A percentile compares a stretch with the other conserved stretches of the same genome.
These are phyloP conservation scores for Strobilomyces echinocephalus DNA, from an alignment of 768 basidiomycete species.

Conservation along the genomic window DNA sequence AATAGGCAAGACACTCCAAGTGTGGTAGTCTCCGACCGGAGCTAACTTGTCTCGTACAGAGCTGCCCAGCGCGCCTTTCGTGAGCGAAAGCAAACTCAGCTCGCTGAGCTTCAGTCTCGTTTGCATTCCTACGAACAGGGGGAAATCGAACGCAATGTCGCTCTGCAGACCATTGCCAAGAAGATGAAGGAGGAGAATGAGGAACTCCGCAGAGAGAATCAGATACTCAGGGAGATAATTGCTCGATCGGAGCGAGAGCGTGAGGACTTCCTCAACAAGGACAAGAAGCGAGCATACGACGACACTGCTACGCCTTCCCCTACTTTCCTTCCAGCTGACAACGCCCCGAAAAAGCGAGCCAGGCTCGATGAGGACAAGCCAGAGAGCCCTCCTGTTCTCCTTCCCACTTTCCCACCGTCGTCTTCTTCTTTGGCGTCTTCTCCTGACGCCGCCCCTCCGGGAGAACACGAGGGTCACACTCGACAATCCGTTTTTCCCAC, in stretches of 20 bases:
- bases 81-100: conserved; percentile 84
- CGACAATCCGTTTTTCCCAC: conserved; percentile 28
- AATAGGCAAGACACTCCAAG: conserved; percentile 49
- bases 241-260: conserved; percentile 38
- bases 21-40: not conserved
- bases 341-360: conserved; percentile 36
- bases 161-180: conserved; percentile 78
- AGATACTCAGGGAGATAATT: conserved; percentile 49
- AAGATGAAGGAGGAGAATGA: conserved; percentile 86
- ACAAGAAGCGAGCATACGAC: conserved; percentile 59
- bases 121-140: conserved; percentile 84
- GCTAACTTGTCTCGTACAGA: conserved; percentile 36
- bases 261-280: conserved; percentile 29
- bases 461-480: conserved; percentile 23
- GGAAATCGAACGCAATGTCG: conserved; percentile 84
- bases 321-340: conserved; percentile 17
- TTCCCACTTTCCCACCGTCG: conserved; percentile 30
- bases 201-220: conserved; percentile 63
- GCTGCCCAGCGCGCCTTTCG: conserved; percentile 88
- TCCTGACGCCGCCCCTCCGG: conserved; percentile 34
- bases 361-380: conserved; percentile 25
- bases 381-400: conserved; percentile 16
- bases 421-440: conserved; percentile 51
- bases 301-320: conserved; percentile 38
- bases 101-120: conserved; percentile 82